These are phyloP conservation scores for Mycena citricolor DNA, from an alignment of 1,284 basidiomycete genomes.

Conservation along the genomic window DNA sequence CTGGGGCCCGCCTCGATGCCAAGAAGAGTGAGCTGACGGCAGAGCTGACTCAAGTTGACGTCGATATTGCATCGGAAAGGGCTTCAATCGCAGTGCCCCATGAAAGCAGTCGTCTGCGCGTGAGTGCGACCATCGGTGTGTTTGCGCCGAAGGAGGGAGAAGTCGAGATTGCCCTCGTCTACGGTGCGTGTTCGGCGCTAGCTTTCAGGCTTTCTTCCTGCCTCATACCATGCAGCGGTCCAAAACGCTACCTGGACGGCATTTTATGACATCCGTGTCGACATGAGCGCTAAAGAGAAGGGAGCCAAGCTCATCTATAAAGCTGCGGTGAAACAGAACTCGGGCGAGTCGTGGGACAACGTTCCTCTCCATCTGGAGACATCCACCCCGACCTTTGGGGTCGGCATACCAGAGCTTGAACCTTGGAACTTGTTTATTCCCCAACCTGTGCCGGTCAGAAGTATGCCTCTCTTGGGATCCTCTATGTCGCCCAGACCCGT, in stretches of 20 bases:
- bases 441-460: too few species aligned
- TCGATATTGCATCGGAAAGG: constrained; percentile 5
- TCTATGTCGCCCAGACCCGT: too few species aligned
- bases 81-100: not conserved
- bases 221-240: constrained; percentile 29
- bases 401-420: constrained; percentile 24
- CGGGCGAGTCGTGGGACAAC: constrained; percentile 35
- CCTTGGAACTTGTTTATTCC: constrained; percentile 25
- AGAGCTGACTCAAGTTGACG: constrained; percentile 8
- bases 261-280: constrained; percentile 39
- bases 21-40: constrained; percentile 1
- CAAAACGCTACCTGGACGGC: constrained; percentile 34
- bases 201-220: not conserved
- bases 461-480: too few species aligned
- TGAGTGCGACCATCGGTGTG: constrained; percentile 32
- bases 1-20: not conserved
- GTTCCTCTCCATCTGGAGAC: constrained; percentile 31
- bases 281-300: constrained; percentile 28
- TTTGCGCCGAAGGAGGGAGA: constrained; percentile 35
- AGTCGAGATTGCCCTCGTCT: constrained; percentile 35
- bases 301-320: constrained; percentile 37
- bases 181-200: constrained; percentile 28
- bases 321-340: constrained; percentile 34
- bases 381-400: constrained; percentile 29
- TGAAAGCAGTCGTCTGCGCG: constrained; percentile 23